Evolutionary conservation across 2,329 filamentous ascomycete species (phyloP), one percentile per base, ranked within the genome.

Genomic region (Fonsecaea multimorphosa): DNA sequence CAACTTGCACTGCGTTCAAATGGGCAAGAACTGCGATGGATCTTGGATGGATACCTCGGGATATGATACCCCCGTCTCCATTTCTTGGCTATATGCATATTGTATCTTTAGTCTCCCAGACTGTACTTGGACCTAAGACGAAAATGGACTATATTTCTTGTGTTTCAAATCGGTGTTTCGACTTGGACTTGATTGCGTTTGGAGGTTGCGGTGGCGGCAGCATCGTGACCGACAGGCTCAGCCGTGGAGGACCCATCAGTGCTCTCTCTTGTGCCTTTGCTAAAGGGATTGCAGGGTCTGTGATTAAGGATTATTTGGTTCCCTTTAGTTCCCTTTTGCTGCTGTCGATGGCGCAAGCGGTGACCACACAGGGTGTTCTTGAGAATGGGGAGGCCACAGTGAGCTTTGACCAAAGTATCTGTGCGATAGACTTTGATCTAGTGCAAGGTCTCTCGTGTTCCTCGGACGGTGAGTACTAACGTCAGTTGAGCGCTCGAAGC

Each of bases 401-500:
- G n/a, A n/a, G n/a, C n/a, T n/a, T n/a, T n/a, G n/a, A n/a, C n/a
- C 38, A 44, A 19, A 44, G 38, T 19, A 44, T 44, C 38, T 19
- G 38, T 19, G 1, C 3, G 38, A 44, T 44, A 44, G 38, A 5
- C 38, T 44, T 44, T 44, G 38, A 19, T 44, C 38, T 44, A 44
- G n/a, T 4, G 38, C 38, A 22, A 44, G 38, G 5, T 44, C 38
- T 19, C 4, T 44, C 38, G 38, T 19, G n/a, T 19, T 44, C 8
- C 5, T 44, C 38, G 38, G 38, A 8, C 19, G 2, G 4, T 44
- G 16, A 44, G n/a, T 16, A 16, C 38, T 19, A 19, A 8, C 1
- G 38, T 19, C 19, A 44, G 27, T 16, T 67, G 31, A 62, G 52
- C 5, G 14, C 27, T 29, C 40, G 53, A 27, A 60, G 54, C 32